Evolutionary conservation across 2,329 filamentous ascomycete species (phyloP).

Genomic region (Pestalotiopsis sp.): DNA sequence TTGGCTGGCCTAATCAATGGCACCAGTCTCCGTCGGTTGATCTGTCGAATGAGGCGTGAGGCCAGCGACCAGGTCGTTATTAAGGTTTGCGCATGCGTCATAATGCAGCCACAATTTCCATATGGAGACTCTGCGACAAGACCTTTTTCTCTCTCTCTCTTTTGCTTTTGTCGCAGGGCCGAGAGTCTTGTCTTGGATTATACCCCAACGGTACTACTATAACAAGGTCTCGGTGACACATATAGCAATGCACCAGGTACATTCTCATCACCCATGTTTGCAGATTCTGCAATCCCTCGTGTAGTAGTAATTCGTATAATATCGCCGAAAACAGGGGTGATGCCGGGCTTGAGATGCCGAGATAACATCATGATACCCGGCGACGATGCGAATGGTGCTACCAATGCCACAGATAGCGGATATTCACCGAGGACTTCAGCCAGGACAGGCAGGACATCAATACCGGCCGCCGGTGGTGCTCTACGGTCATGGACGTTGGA

Average conservation of each 20-base stretch:
- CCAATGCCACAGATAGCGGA: background rate
- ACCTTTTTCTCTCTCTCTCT: too few relatives aligned
- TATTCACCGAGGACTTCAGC: background rate
- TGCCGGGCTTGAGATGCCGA: background rate
- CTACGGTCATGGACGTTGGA: background rate
- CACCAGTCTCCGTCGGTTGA: background rate
- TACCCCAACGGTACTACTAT: background rate
- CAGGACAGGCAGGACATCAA: background rate
- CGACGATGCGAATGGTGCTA: background rate
- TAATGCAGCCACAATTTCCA: constrained; percentile 1
- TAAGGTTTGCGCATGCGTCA: constrained; percentile 3
- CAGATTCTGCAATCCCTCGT: background rate
- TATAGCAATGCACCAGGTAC: background rate
- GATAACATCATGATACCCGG: background rate
- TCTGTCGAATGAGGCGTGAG: background rate
- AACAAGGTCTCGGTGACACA: background rate
- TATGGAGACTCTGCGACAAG: background rate
- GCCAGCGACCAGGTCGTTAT: background rate
- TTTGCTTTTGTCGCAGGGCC: too few relatives aligned
- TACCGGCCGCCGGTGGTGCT: background rate
- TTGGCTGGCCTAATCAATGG: background rate
- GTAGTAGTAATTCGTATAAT: background rate
- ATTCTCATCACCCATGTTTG: background rate
- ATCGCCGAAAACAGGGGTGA: background rate
- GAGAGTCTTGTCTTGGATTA: background rate